These are phyloP conservation scores for Thelephora terrestris DNA, from an alignment of 1,284 basidiomycete species.

Conservation along the genomic window DNA sequence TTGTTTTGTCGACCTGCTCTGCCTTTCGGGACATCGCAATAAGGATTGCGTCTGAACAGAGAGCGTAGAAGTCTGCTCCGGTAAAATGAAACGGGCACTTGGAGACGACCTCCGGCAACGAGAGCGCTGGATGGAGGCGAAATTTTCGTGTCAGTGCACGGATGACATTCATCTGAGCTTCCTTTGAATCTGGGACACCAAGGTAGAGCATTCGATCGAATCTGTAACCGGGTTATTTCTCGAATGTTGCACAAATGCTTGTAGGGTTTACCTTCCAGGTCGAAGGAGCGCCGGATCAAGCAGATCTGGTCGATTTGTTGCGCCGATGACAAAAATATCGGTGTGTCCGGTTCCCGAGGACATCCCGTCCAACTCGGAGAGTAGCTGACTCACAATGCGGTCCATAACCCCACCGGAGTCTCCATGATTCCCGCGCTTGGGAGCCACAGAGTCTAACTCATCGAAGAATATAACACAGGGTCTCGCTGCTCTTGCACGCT, in stretches of 20 bases:
- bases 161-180: constrained; percentile 81
- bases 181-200: constrained; percentile 83
- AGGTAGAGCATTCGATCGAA: constrained; percentile 98
- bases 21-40: constrained; percentile 93
- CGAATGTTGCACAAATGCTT: constrained; percentile 3
- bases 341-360: constrained; percentile 44
- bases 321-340: constrained; percentile 93
- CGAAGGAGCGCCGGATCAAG: constrained; percentile 89
- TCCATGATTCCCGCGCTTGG: constrained; percentile 90
- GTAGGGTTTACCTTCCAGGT: constrained; percentile 67
- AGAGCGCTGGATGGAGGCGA: constrained; percentile 62
- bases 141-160: constrained; percentile 92
- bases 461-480: constrained; percentile 98
- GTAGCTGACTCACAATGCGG: constrained; percentile 90
- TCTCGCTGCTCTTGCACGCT: constrained; percentile 80
- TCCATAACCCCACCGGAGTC: constrained; percentile 98
- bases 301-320: constrained; percentile 94
- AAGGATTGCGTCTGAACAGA: constrained; percentile 94
- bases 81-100: constrained; percentile 90
- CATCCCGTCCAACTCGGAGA: constrained; percentile 96
- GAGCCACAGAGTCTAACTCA: constrained; percentile 94
- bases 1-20: constrained; percentile 62
- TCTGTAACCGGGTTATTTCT: constrained; percentile 29
- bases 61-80: constrained; percentile 95
- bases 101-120: constrained; percentile 60